Evolutionary conservation across 2,329 filamentous ascomycete species (phyloP).

Genomic region (Aaosphaeria arxii): DNA sequence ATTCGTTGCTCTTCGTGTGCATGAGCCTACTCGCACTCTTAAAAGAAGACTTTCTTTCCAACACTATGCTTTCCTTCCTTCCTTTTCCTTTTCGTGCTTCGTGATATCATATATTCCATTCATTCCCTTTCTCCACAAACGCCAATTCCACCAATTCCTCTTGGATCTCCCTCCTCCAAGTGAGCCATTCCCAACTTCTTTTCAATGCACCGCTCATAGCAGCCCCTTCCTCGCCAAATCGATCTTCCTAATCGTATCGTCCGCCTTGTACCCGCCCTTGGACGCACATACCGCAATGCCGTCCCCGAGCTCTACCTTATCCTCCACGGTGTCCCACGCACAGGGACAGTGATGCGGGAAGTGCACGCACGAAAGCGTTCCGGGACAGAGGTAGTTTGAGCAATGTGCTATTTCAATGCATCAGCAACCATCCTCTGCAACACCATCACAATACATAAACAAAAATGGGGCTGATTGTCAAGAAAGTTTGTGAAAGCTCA

Average conservation of each 20-base stretch:
- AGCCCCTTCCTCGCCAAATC: constrained; percentile 77
- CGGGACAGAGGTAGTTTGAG: constrained; percentile 90
- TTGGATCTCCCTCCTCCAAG: too few species aligned
- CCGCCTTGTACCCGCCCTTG: constrained; percentile 70
- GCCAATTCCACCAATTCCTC: too few species aligned
- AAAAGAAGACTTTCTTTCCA: too few species aligned
- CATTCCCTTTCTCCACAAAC: too few species aligned
- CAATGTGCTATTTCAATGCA: constrained; percentile 66
- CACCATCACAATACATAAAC: not conserved
- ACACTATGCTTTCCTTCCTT: too few species aligned
- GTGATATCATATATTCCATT: too few species aligned
- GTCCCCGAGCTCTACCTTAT: constrained; percentile 69
- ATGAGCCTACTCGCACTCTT: too few species aligned
- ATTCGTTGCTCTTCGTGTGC: too few species aligned
- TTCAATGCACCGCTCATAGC: constrained; percentile 35
- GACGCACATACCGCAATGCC: constrained; percentile 71
- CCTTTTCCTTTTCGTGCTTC: too few species aligned
- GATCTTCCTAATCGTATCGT: constrained; percentile 71
- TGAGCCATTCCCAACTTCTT: too few species aligned
- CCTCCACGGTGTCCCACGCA: constrained; percentile 64
- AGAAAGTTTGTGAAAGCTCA: constrained; percentile 43
- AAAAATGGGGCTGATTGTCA: constrained; percentile 3
- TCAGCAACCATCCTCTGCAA: not conserved
- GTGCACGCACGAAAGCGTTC: constrained; percentile 90
- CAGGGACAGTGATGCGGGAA: constrained; percentile 98